Base-by-base conservation (phyloP, 1,284 basidiomycete genomes). In the Ustilago cynodontis region DNA sequence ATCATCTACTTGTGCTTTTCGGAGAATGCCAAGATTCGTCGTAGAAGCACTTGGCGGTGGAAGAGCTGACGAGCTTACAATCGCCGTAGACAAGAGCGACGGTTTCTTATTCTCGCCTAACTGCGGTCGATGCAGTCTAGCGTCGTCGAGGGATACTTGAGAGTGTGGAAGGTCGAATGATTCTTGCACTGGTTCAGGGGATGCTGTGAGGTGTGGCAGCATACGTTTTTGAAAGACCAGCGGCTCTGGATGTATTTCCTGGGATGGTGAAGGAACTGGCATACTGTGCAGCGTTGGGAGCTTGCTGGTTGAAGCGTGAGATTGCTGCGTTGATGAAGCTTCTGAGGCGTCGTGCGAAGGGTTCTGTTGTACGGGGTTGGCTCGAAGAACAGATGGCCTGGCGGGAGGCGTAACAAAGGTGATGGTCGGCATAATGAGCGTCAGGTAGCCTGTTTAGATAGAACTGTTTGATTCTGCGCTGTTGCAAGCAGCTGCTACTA, bases 381-480 rank as follows among this genome's bases (percentile, higher is more conserved):
- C 43, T 1, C 64, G 56, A 24, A 68, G 53, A 14, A 62, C 56
- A 18, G 73, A 71, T 16, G 68, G 65, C 20, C 69, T 54, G 43
- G 59, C 55, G 1, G 73, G 73, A 58, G 73, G 73, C 18, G 73
- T 76, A 37, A 59, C 26, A 22, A 76, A 76, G 4, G 68, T 68
- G 61, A 76, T 67, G 37, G 61, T 45, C 28, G 67, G 65, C 73
- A 76, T 76, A 8, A 8, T 68, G 37, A 16, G 51, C n/a, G 41
- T 3, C 14, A 14, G 14, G 14, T 16, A 33, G 31, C 31, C 31
- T 33, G 31, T 6, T 11, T 33, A 33, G 5, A 6, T 11, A 33
- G 11, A 6, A 5, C 31, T 33, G 31, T 11, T 33, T 33, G 31
- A 6, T 33, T 33, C 31, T 33, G 31, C 31, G 5, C 11, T 33